Evolutionary conservation across 208 protist genomes (phyloP), one percentile per base, ranked within the genome.

Genomic region (Acanthamoeba pearcei): DNA sequence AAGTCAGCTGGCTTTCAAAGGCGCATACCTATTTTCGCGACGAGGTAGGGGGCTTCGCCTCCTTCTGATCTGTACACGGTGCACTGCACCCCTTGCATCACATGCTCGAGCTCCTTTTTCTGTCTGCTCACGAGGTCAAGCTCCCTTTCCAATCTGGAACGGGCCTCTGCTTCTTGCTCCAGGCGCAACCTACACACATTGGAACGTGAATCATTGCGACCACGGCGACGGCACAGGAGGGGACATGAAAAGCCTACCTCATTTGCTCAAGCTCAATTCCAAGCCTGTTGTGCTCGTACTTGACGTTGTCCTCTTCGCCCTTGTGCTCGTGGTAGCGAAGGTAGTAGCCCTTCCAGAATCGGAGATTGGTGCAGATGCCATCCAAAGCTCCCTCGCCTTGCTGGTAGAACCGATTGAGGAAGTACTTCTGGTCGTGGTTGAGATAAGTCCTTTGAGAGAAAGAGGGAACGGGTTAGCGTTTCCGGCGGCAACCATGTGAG

Each of bases 271-370:
- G 35, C 60, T 91, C 60, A 27, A 51, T 19, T 62, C 32, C 35
- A 46, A 70, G n/a, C 4, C 57, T 62, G 27, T 64, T 57, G 80
- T 88, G 80, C 91, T 94, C 70, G 29, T 80, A 68, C 90, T 94
- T 94, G 90, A 35, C n/a, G 82, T 51, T 93, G 60, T 55, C 88
- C 29, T 93, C 88, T 51, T 93, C 64, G 70, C 70, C 35, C 42
- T 78, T 93, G 51, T 93, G 38, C 17, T 78, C 64, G 32, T 94
- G 91, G 55, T 86, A 94, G 22, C 91, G 91, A 17, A 94, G 91
- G 29, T 94, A 94, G 72, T 94, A 94, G 66, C 91, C 74, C 57
- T 94, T 94, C 91, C 91, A 94, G 53, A 94, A 85, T 5, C 76
- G 29, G 12, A 86, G 46, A 24, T 83, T 49, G 32, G 66, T 86